Evolutionary conservation across 768 basidiomycete genomes (phyloP).

Genomic region (Phanerochaete sordida): DNA sequence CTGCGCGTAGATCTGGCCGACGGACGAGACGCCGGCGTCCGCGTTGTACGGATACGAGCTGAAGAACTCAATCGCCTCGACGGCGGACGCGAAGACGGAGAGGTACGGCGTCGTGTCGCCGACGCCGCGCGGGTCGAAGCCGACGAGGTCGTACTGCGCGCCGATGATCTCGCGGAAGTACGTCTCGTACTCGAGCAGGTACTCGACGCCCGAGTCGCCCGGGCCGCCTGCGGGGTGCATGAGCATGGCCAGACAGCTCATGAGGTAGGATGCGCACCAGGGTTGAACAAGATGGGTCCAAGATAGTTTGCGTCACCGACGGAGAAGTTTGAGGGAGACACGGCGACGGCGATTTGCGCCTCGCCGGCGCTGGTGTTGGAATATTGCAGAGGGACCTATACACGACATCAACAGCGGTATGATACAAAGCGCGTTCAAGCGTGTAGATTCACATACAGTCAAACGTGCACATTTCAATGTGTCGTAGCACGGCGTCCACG

Average conservation of each 20-base stretch:
- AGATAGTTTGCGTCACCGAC: slow-evolving; percentile 15
- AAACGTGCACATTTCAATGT: not conserved
- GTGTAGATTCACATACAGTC: not conserved
- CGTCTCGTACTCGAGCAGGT: slow-evolving; percentile 3
- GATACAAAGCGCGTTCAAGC: not conserved
- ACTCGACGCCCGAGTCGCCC: slow-evolving; percentile 22
- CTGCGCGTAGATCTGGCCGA: not conserved
- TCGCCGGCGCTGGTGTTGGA: slow-evolving; percentile 11
- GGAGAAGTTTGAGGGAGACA: slow-evolving; percentile 17
- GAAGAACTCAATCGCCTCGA: not conserved
- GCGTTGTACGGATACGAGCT: not conserved
- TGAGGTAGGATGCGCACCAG: not conserved
- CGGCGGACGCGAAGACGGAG: not conserved
- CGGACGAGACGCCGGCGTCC: not conserved
- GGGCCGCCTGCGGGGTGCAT: slow-evolving; percentile 16
- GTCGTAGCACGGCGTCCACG: slow-evolving; percentile 10
- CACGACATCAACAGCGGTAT: not conserved
- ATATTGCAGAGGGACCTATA: slow-evolving; percentile 29
- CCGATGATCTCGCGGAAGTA: slow-evolving; percentile 21
- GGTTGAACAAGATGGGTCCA: slow-evolving; percentile 31
- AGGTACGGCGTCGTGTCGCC: not conserved
- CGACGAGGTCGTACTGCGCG: slow-evolving; percentile 25
- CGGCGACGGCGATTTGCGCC: slow-evolving; percentile 25
- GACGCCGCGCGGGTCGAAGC: slow-evolving; percentile 28
- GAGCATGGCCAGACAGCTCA: not conserved